Base-by-base conservation (phyloP, 2,329 filamentous ascomycete species). In the Ophiostoma sp. region DNA sequence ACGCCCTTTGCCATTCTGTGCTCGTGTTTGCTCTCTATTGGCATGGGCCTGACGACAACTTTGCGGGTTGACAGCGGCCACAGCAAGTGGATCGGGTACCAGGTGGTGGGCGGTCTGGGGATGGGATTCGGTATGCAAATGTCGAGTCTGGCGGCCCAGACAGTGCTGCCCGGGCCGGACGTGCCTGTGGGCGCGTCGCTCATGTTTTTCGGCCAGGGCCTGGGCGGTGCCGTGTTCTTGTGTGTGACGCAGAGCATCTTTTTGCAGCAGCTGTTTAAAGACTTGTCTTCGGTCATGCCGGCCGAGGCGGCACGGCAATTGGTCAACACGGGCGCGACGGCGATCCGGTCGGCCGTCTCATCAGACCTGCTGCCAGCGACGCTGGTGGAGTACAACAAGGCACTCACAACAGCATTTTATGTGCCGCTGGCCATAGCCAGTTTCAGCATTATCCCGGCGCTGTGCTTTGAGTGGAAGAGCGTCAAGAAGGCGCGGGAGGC, bases 381-480 rank as follows among this genome's bases (percentile, higher is more conserved):
- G 0, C 39, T 74, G 57, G 19, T 52, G 1, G 87, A 85, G 0
- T 93, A 93, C 81, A 92, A 92, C 77, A 78, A 82, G 17, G 84
- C 89, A 0, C 79, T 93, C 22, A 84, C 84, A 0, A 80, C 85
- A 72, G 85, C 85, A 0, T 92, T 91, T 77, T 86, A 88, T 73
- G 87, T 92, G 5, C 85, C 84, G 0, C 82, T 90, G 3, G 85
- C 86, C 0, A 80, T 89, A 75, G 83, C 85, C 0, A 82, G 82
- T 4, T 71, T 89, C 3, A 85, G 84, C 6, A 82, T 90, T n/a
- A 55, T 90, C 12, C 89, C 87, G 0, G 83, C 85, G 0, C 77
- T 84, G 0, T 82, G 82, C 7, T 85, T 92, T 75, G 86, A 92
- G 81, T 92, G 89, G 89, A 87, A 77, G 74, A 83, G 79, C 69